Percentiles rank a stretch among this genome's conserved stretches.
These are phyloP conservation scores for Fusarium sp. DNA, from an alignment of 2,329 filamentous ascomycete genomes.

Conservation along the genomic window DNA sequence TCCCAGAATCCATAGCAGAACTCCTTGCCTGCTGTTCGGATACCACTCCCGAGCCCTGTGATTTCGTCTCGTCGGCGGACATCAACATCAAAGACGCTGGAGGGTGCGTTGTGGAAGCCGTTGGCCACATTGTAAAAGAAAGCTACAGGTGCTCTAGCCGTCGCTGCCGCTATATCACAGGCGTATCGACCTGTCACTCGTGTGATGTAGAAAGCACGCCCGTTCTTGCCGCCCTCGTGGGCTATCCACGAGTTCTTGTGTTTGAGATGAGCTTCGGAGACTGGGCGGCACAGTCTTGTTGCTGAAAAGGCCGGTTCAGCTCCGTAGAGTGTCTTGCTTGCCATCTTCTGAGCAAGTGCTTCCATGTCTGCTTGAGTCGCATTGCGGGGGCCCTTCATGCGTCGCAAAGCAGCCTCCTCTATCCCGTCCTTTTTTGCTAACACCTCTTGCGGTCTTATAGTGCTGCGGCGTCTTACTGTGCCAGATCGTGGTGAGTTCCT, in stretches of 20 bases:
- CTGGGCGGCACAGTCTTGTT: slow-evolving; percentile 11
- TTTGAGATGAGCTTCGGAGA: slow-evolving; percentile 38
- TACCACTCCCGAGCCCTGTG: slow-evolving; percentile 69
- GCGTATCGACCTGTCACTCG: slow-evolving; percentile 65
- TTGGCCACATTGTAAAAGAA: slow-evolving; percentile 75
- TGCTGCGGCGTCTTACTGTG: not conserved
- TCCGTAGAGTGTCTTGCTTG: slow-evolving; percentile 56
- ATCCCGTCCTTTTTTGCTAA: not conserved
- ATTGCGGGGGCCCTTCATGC: not conserved
- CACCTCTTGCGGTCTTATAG: not conserved
- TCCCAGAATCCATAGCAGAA: slow-evolving; percentile 74
- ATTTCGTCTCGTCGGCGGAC: slow-evolving; percentile 74
- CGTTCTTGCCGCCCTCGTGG: slow-evolving; percentile 45
- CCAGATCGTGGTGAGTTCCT: slow-evolving; percentile 8
- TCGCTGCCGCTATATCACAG: slow-evolving; percentile 69
- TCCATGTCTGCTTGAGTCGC: slow-evolving; percentile 49
- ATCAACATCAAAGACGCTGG: slow-evolving; percentile 68
- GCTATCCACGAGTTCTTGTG: slow-evolving; percentile 43
- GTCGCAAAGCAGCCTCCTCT: not conserved
- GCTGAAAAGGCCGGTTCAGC: slow-evolving; percentile 57
- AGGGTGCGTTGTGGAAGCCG: slow-evolving; percentile 79
- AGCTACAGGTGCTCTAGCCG: slow-evolving; percentile 74
- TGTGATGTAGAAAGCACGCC: slow-evolving; percentile 44
- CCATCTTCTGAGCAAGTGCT: slow-evolving; percentile 47
- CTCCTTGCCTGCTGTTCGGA: slow-evolving; percentile 74